Percentiles rank a stretch among this genome's conserved stretches.
Evolutionary conservation across 2,329 filamentous ascomycete genomes (phyloP).

Genomic region (Myriosclerotinia duriaeana): DNA sequence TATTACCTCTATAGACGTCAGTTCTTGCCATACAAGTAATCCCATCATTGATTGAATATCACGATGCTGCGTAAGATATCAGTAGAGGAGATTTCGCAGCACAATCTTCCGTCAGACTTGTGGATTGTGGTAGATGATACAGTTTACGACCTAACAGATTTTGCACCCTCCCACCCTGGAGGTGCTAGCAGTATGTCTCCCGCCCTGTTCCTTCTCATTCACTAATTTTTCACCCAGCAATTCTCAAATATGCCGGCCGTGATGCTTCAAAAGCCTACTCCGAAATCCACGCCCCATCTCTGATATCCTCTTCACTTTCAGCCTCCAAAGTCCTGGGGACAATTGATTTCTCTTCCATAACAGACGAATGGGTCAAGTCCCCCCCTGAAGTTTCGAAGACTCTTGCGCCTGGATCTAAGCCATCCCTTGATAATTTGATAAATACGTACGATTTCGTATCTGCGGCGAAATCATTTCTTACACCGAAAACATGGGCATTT

Average conservation of each 20-base stretch:
- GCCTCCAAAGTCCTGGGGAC: conserved; percentile 49
- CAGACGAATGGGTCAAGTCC: conserved; percentile 49
- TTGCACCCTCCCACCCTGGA: conserved; percentile 63
- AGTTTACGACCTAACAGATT: conserved; percentile 67
- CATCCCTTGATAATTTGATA: conserved; percentile 54
- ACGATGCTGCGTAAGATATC: conserved; percentile 41
- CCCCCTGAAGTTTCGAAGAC: conserved; percentile 39
- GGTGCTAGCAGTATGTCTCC: conserved; percentile 51
- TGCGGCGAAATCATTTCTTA: conserved; percentile 55
- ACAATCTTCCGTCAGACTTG: conserved; percentile 51
- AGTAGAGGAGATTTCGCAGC: conserved; percentile 47
- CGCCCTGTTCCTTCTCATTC: neutral
- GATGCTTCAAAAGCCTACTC: conserved; percentile 56
- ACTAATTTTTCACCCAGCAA: conserved; percentile 40
- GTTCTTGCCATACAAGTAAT: neutral
- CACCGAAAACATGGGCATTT: conserved; percentile 68
- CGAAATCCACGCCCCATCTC: conserved; percentile 51
- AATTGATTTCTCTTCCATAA: conserved; percentile 50
- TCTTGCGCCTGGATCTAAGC: conserved; percentile 31
- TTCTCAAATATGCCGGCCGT: conserved; percentile 52
- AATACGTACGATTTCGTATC: conserved; percentile 60
- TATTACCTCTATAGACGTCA: neutral
- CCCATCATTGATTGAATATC: neutral
- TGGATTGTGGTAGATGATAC: conserved; percentile 69
- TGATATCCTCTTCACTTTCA: conserved; percentile 47